Percentiles rank a stretch among this genome's conserved stretches.
These are phyloP conservation scores for Leccinellum albellum DNA, from an alignment of 768 basidiomycete species.

Conservation along the genomic window DNA sequence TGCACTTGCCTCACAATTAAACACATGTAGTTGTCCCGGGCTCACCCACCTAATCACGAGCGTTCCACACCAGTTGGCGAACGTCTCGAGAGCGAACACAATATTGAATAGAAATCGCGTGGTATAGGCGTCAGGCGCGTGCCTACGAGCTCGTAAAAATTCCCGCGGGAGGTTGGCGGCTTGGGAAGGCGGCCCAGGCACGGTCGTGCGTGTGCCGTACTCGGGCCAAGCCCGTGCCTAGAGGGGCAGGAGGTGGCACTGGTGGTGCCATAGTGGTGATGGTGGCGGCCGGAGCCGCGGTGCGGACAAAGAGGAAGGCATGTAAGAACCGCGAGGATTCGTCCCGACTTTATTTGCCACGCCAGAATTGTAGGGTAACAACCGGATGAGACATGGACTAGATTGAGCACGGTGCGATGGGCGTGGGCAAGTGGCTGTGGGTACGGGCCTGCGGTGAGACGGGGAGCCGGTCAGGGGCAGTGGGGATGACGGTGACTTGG, in stretches of 20 bases:
- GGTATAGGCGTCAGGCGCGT: slow-evolving; percentile 23
- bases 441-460: no score
- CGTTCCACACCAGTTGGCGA: slow-evolving; percentile 25
- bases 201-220: not conserved
- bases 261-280: not conserved
- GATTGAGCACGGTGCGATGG: slow-evolving; percentile 2
- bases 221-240: not conserved
- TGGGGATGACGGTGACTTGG: not conserved
- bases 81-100: slow-evolving; percentile 5
- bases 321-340: slow-evolving; percentile 4
- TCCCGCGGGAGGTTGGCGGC: slow-evolving; percentile 9
- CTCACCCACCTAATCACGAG: slow-evolving; percentile 22
- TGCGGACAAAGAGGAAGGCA: slow-evolving; percentile 31
- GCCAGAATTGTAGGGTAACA: slow-evolving; percentile 30
- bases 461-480: not conserved
- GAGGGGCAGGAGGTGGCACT: not conserved
- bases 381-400: slow-evolving; percentile 15
- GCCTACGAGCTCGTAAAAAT: slow-evolving; percentile 28
- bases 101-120: slow-evolving; percentile 8
- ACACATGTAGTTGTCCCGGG: slow-evolving; percentile 5
- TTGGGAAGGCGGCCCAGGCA: not conserved
- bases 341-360: slow-evolving; percentile 1
- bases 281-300: not conserved
- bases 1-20: slow-evolving; percentile 19
- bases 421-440: not conserved